Evolutionary conservation across 352 stramenopile genomes (phyloP), one percentile per base, ranked within the genome.

Genomic region (Phytopythium litorale): DNA sequence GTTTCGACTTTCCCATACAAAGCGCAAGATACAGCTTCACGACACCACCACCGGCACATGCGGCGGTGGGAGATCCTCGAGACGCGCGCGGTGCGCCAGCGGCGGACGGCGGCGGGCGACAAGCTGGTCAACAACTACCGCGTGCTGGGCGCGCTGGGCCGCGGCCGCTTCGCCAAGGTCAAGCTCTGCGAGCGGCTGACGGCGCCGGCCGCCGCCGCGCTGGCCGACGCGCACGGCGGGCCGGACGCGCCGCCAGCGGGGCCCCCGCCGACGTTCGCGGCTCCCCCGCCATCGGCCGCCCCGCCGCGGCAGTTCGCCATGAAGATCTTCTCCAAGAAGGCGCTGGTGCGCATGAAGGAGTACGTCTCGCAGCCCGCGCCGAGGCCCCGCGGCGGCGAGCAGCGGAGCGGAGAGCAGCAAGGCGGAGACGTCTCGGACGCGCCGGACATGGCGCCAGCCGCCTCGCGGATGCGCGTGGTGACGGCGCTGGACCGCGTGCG

Each of bases 321-420:
- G 61, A 96, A 96, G 58, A 94, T 93, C 51, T 87, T 87, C 63
- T 94, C 84, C 33, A 96, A 96, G 63, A 73, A 83, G 49, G 79
- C 71, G 50, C 66, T 96, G 23, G 62, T 63, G 13, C 84, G 83
- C 67, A 87, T 92, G 49, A 96, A 96, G 64, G 85, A 92, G 58
- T 96, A 92, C 66, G 71, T 76, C 28, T 67, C 75, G 0, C 63
- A 78, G 52, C 64, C 65, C 21, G 56, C 46, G 12, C 55, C 59
- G 13, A 13, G 30, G 16, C 49, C 38, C 19, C 30, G 18, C n/a
- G 49, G 35, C 2, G 56, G 42, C 38, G 55, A 56, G 28, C 28
- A 32, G 28, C 28, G 7, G 28, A 4, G 28, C 28, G 28, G 28
- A 32, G 28, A 32, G n/a, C n/a, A n/a, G n/a, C n/a, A n/a, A n/a